A percentile compares a stretch with the other conserved stretches of the same genome.
These are phyloP conservation scores for Cladosporium velox DNA, from an alignment of 2,329 filamentous ascomycete species.

Conservation along the genomic window DNA sequence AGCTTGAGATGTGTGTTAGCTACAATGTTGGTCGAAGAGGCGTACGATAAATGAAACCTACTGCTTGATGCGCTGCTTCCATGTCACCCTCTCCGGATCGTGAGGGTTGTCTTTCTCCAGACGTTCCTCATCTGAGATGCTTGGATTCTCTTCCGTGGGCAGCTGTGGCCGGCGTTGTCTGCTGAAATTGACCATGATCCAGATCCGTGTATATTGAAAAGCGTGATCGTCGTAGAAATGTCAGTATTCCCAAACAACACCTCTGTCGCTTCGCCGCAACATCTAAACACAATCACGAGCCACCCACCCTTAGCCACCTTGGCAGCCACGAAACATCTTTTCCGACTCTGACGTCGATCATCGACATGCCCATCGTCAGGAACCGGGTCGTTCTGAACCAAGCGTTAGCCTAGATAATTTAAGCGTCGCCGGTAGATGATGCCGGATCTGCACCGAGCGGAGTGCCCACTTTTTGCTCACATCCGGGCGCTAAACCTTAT, in stretches of 20 bases:
- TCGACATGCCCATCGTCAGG: not conserved
- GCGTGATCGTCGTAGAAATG: not conserved
- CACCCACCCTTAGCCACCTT: not conserved
- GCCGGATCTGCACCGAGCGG: conserved; percentile 13
- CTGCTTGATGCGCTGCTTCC: conserved; percentile 23
- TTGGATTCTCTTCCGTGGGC: not conserved
- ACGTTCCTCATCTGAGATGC: not conserved
- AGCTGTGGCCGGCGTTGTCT: not conserved
- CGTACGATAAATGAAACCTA: conserved; percentile 7
- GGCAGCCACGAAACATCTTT: not conserved
- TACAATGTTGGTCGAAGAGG: no score
- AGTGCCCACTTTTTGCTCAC: not conserved
- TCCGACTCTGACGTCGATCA: conserved; percentile 4
- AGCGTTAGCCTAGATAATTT: conserved; percentile 3
- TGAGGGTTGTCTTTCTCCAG: conserved; percentile 17
- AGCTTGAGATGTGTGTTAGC: conserved; percentile 31
- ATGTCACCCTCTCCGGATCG: conserved; percentile 12
- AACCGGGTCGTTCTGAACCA: not conserved
- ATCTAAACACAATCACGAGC: not conserved
- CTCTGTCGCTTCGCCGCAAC: not conserved
- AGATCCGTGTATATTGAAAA: not conserved
- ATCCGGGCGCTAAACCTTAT: not conserved
- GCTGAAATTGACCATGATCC: conserved; percentile 2
- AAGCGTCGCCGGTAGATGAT: conserved; percentile 5
- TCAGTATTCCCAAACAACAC: not conserved